Base-by-base conservation (phyloP, 768 basidiomycete species). In the Zangia roseola region DNA sequence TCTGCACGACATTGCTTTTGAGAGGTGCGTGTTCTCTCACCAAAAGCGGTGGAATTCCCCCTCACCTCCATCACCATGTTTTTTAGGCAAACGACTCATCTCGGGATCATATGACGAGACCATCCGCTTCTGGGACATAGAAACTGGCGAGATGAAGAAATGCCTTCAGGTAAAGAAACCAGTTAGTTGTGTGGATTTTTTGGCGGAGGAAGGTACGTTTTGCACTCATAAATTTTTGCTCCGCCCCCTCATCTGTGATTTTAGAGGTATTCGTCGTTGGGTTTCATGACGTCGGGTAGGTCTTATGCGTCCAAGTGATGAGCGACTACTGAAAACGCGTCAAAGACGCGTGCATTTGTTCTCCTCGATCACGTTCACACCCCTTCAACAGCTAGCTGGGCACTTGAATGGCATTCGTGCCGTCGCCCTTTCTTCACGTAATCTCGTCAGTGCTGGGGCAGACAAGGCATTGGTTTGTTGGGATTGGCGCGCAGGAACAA, bases 91-190 rank as follows among this genome's bases (percentile, higher is more conserved):
- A 58, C 74, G 86, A 9, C 73, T 95, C 35, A 91, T 95, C 55
- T 91, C 88, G 55, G 93, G 93, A 14, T 89, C 87, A 23, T 93
- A 94, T 60, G 92, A 94, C 47, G 92, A 93, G 66, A 91, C 88
- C 1, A 94, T 95, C 52, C 77, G 92, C 12, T 90, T 95, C 68
- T 95, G 92, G 93, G 88, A 94, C 63, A 77, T 95, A 19, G 77
- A 75, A 45, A 80, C 77, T 0, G 82, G 78, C 5, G 78, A 80
- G 57, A 71, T 79, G 71, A 84, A 85, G 69, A 88, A 86, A 59
- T 90, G 87, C 56, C 61, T 93, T 37, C 77, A 80, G 47, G 90
- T 91, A 10, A 93, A 92, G 73, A 94, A 92, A 58, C 87, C 91
- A 1, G 90, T 94, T 28, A 90, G 90, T 52, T 92, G 93, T 67